Conservation (phyloP, 208 protist species). For the Trypanosoma melophagium region DNA sequence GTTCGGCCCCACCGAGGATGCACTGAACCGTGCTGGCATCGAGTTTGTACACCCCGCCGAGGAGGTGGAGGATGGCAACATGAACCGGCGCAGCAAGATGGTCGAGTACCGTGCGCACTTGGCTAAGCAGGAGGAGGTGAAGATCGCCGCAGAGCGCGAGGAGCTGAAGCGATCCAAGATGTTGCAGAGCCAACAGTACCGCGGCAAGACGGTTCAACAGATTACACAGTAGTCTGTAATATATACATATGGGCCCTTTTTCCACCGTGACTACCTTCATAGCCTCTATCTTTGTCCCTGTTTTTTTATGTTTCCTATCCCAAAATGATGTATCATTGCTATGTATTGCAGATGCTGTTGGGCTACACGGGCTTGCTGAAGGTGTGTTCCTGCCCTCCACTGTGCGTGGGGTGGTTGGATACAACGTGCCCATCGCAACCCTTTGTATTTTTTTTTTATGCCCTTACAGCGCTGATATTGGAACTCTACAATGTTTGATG, state of each 20-base stretch:
- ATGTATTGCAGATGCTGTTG: no score
- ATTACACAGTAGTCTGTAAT: constrained; percentile 57
- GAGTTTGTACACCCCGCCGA: constrained; percentile 63
- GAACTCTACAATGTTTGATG: no score
- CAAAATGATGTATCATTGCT: background rate
- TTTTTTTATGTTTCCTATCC: constrained; percentile 28
- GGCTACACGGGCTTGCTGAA: no score
- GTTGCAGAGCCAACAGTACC: constrained; percentile 77
- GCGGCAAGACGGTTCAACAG: constrained; percentile 71
- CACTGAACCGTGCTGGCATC: constrained; percentile 66
- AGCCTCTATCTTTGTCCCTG: background rate
- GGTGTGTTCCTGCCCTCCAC: no score
- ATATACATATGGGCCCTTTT: constrained; percentile 7
- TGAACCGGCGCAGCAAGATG: constrained; percentile 47
- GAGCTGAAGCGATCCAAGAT: constrained; percentile 56
- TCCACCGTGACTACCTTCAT: constrained; percentile 8
- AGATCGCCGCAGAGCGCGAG: constrained; percentile 55
- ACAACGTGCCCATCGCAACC: no score
- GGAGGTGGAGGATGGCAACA: constrained; percentile 49
- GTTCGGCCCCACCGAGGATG: constrained; percentile 74
- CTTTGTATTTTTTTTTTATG: no score
- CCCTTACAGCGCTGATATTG: no score
- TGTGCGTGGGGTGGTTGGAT: no score
- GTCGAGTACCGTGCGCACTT: constrained; percentile 51
- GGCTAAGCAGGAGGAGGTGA: constrained; percentile 59